Base-by-base conservation (phyloP, 2,329 filamentous ascomycete species). In the Diplodia seriata region DNA sequence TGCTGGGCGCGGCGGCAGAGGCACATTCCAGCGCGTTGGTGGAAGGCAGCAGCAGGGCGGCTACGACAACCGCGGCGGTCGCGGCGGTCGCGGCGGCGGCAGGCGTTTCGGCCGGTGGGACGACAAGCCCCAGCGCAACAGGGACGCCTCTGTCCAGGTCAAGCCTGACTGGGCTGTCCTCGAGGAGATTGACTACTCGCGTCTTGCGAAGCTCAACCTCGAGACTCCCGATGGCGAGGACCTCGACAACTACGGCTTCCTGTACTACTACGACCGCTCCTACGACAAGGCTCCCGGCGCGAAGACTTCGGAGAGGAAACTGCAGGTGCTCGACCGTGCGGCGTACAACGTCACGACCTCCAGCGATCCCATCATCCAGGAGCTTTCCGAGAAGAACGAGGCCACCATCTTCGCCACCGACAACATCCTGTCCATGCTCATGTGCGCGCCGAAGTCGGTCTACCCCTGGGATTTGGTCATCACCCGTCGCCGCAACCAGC, bases 401-500 rank as follows among this genome's bases (percentile, higher is more conserved):
- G 95, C 94, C 56, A 95, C 92, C 73, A 94, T 99, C 76, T 99
- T 98, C 78, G 93, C 95, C 71, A 97, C 95, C 54, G 94, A 97
- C 81, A 97, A 91, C 82, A 94, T 99, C 75, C 88, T 99, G 69
- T 98, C 94, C 72, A 98, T 97, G 93, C 90, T 99, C 75, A 99
- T 99, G 95, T 99, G 95, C 83, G 90, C 95, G 63, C 92, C 95
- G 69, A 92, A 96, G 76, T 97, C 93, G 68, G 92, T 99, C 71
- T 98, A 98, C 85, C 94, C 94, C 53, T 99, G 95, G 95, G 95
- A 99, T 81, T 90, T 99, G 75, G 91, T 99, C 78, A 96, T 99
- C 76, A 85, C 93, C 71, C 90, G 92, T 80, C 93, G 96, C 80
- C 93, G 91, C 80, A 92, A 94, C 88, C 97, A 97, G 88, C 89